Evolutionary conservation across 2,329 filamentous ascomycete genomes (phyloP).

Genomic region (Aspergillus tamarii): DNA sequence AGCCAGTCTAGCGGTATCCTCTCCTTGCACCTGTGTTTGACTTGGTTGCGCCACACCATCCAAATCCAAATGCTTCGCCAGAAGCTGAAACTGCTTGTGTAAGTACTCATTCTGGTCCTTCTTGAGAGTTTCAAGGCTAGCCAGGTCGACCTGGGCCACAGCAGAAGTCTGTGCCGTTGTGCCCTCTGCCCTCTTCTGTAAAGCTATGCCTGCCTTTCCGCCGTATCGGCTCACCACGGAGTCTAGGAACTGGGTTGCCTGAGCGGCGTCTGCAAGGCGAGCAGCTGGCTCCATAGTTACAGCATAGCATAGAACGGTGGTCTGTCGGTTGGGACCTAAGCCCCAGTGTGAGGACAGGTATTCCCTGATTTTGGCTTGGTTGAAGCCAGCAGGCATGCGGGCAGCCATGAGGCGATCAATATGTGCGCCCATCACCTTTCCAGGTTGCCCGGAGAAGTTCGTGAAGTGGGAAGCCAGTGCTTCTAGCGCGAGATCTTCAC

Average conservation of each 20-base stretch:
- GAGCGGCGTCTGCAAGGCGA: constrained; percentile 59
- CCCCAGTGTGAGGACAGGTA: constrained; percentile 95
- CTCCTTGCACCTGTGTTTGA: neutral
- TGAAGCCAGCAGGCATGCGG: constrained; percentile 99
- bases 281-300: constrained; percentile 64
- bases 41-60: neutral
- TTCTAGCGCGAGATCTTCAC: constrained; percentile 93
- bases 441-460: constrained; percentile 97
- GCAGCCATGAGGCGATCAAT: constrained; percentile 88
- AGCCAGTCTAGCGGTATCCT: constrained; percentile 9
- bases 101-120: neutral
- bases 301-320: constrained; percentile 39
- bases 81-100: neutral
- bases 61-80: neutral
- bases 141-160: neutral
- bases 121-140: neutral
- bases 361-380: constrained; percentile 93
- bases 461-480: constrained; percentile 92
- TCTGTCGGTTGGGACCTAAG: constrained; percentile 53
- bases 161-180: neutral
- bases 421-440: constrained; percentile 82
- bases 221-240: neutral
- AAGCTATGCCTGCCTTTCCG: neutral
- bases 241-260: constrained; percentile 79
- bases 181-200: neutral